These are phyloP conservation scores for Urtica urens DNA, from an alignment of 306 rosid genomes.

Conservation along the genomic window DNA sequence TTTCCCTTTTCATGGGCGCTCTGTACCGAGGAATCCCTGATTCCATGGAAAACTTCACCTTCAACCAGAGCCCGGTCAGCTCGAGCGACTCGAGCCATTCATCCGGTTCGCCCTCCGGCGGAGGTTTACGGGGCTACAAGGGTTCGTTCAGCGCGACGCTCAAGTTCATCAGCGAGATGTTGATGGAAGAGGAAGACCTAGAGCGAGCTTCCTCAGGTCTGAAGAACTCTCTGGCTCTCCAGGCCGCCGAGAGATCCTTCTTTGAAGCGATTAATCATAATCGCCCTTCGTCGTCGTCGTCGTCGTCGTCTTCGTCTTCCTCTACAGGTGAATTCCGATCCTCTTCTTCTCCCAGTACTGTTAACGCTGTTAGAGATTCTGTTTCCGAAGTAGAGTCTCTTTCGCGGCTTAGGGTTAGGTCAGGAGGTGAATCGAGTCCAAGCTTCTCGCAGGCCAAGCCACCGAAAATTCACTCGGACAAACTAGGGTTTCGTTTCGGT, in stretches of 20 bases:
- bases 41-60: slow-evolving; percentile 19
- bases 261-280: slow-evolving; percentile 23
- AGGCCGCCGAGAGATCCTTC: slow-evolving; percentile 27
- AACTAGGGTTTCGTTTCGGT: background rate
- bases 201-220: slow-evolving; percentile 17
- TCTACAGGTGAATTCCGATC: slow-evolving; percentile 2
- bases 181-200: slow-evolving; percentile 25
- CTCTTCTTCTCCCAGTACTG: slow-evolving; percentile 13
- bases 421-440: slow-evolving; percentile 15
- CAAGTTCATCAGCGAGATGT: slow-evolving; percentile 27
- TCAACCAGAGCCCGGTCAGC: slow-evolving; percentile 21
- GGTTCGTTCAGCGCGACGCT: slow-evolving; percentile 23
- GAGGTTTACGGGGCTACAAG: slow-evolving; percentile 14
- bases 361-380: slow-evolving; percentile 15
- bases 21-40: slow-evolving; percentile 12
- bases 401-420: background rate
- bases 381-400: slow-evolving; percentile 11
- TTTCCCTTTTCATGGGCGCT: slow-evolving; percentile 11
- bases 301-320: slow-evolving; percentile 1
- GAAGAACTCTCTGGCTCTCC: slow-evolving; percentile 29
- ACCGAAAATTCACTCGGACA: slow-evolving; percentile 12
- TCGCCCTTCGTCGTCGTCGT: slow-evolving; percentile 15
- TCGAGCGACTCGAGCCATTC: slow-evolving; percentile 9
- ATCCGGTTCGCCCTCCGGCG: slow-evolving; percentile 22
- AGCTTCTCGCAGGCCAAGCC: slow-evolving; percentile 11